Percentiles rank a stretch among this genome's conserved stretches.
These are phyloP conservation scores for Russula sp. DNA, from an alignment of 768 basidiomycete genomes.

Conservation along the genomic window DNA sequence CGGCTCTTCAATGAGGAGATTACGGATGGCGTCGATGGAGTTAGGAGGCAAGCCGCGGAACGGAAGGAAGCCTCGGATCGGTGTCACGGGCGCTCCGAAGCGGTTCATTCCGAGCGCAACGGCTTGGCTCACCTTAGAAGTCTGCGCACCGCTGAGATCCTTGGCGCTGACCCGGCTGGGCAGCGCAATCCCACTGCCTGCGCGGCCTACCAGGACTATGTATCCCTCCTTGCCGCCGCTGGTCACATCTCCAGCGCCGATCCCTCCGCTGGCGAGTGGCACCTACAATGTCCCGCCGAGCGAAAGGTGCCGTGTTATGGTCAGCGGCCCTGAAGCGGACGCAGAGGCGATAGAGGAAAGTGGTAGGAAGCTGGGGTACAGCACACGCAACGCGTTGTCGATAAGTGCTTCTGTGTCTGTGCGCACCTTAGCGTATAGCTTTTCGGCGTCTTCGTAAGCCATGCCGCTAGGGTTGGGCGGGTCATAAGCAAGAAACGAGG, in stretches of 20 bases:
- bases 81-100: no score
- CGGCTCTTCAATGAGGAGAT: no score
- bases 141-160: conserved; percentile 3
- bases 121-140: no score
- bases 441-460: conserved; percentile 95
- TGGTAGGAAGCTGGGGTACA: conserved; percentile 49
- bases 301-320: conserved; percentile 77
- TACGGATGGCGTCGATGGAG: no score
- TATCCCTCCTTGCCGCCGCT: conserved; percentile 63
- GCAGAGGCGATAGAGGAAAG: conserved; percentile 27
- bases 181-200: conserved; percentile 32
- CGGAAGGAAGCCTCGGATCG: no score
- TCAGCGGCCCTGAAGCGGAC: conserved; percentile 33
- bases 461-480: conserved; percentile 55
- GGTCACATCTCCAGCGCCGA: conserved; percentile 42
- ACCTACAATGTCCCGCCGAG: conserved; percentile 75
- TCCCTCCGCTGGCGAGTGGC: conserved; percentile 42
- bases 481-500: neutral
- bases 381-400: conserved; percentile 65
- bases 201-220: conserved; percentile 55
- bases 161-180: conserved; percentile 2
- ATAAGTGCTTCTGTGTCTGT: conserved; percentile 60
- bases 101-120: no score
- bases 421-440: conserved; percentile 73
- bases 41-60: no score